Base-by-base conservation (phyloP, 2,329 filamentous ascomycete species). In the Aureobasidium sp. region DNA sequence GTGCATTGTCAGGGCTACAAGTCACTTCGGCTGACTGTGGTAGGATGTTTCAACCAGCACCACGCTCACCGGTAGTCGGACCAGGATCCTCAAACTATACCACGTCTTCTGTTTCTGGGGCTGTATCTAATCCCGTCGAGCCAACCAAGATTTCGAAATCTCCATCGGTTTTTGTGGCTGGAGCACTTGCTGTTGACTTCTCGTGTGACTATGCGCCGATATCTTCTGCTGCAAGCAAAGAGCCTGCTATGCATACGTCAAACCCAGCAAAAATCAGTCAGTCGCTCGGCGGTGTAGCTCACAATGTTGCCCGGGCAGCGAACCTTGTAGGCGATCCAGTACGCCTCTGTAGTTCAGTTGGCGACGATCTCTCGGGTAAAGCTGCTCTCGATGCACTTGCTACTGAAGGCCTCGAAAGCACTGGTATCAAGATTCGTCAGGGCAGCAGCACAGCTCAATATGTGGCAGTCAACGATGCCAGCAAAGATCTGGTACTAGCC, bases 281-380 rank as follows among this genome's bases (percentile, higher is more conserved):
- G 71, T 90, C 88, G 0, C 83, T 97, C 8, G 94, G 94, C 13
- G 94, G 94, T 7, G 94, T 97, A 8, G 94, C 90, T 7, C 87
- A 92, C 70, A 97, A 97, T 70, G 90, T 97, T 48, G 91, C 94
- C 17, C 82, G 91, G 52, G 92, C 93, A 48, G 87, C 90, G 0
- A 89, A 92, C 67, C 82, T 87, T 36, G 81, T 88, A 63, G 85
- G 84, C 44, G 84, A 81, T 41, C 76, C 77, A 15, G 88, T 94
- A 8, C 82, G 84, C 26, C 83, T 97, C 17, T 92, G 88, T 75
- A 96, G 89, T 69, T 82, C 91, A 65, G 82, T 96, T 10, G 92
- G 88, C 15, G 84, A 92, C 70, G 93, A 97, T 71, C 69, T 85
- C 1, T 88, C 89, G 62, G 94, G 93, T 17, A 83, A 83, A 41